Evolutionary conservation across 768 basidiomycete genomes (phyloP).

Genomic region (Tricholoma matsutake): DNA sequence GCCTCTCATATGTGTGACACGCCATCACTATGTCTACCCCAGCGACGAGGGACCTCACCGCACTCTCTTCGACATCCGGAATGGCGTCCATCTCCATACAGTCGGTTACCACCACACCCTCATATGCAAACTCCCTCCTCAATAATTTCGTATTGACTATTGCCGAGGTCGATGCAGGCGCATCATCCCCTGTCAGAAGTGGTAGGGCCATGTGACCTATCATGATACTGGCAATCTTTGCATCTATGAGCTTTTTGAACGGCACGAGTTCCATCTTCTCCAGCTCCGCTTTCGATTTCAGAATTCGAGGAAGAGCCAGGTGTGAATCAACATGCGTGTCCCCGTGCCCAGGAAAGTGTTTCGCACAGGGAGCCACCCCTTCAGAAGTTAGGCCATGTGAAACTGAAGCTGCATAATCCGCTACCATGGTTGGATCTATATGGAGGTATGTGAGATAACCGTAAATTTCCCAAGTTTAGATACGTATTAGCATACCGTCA

Average conservation of each 20-base stretch:
- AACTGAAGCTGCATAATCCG: conserved; percentile 45
- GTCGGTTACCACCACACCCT: conserved; percentile 67
- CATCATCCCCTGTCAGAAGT: conserved; percentile 47
- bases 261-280: conserved; percentile 52
- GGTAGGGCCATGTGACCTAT: conserved; percentile 74
- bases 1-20: conserved; percentile 57
- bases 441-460: not conserved
- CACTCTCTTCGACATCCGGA: conserved; percentile 49
- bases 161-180: conserved; percentile 57
- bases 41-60: conserved; percentile 53
- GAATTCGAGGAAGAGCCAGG: conserved; percentile 59
- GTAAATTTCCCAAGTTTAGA: not conserved
- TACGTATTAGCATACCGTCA: conserved; percentile 41
- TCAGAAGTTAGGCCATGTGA: conserved; percentile 44
- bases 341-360: conserved; percentile 76
- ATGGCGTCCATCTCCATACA: conserved; percentile 79
- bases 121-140: conserved; percentile 46
- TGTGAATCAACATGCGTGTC: conserved; percentile 74
- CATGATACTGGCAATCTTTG: conserved; percentile 57
- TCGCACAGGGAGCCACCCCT: conserved; percentile 58
- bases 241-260: conserved; percentile 45
- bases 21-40: conserved; percentile 77
- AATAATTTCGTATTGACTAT: conserved; percentile 51
- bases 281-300: conserved; percentile 44
- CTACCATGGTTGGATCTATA: conserved; percentile 55